Conservation (phyloP, 169 alveolate species). For the Amoebophrya sp. region DNA sequence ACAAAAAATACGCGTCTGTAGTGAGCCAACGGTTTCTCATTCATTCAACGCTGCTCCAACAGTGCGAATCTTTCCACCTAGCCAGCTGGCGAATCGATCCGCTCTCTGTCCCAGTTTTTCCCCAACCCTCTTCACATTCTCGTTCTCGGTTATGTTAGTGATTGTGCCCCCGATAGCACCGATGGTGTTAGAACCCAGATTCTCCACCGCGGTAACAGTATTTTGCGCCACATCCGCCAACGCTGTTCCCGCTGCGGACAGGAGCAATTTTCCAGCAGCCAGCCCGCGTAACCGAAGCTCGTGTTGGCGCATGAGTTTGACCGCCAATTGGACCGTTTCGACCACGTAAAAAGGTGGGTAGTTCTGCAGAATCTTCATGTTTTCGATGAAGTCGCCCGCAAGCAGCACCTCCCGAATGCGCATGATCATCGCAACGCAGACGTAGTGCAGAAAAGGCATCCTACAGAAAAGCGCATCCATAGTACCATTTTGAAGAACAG, state of each 20-base stretch:
- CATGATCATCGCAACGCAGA: slow-evolving; percentile 29
- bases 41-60: no score
- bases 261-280: not conserved
- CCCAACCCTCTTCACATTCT: not conserved
- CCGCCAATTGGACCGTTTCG: not conserved
- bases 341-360: slow-evolving; percentile 22
- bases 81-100: not conserved
- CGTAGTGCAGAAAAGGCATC: slow-evolving; percentile 20
- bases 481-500: no score
- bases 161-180: not conserved
- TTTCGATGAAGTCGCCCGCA: slow-evolving; percentile 27
- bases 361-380: slow-evolving; percentile 11
- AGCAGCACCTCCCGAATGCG: slow-evolving; percentile 20
- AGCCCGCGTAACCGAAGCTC: not conserved
- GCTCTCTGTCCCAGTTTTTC: not conserved
- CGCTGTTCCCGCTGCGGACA: not conserved
- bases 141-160: not conserved
- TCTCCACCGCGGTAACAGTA: not conserved
- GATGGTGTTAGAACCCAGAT: not conserved
- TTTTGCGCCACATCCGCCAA: not conserved
- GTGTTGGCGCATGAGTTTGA: not conserved
- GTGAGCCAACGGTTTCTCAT: no score
- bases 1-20: no score
- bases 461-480: no score
- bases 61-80: no score